Conservation (phyloP, 177 flowering plant genomes). For the Vitis hybrid region DNA sequence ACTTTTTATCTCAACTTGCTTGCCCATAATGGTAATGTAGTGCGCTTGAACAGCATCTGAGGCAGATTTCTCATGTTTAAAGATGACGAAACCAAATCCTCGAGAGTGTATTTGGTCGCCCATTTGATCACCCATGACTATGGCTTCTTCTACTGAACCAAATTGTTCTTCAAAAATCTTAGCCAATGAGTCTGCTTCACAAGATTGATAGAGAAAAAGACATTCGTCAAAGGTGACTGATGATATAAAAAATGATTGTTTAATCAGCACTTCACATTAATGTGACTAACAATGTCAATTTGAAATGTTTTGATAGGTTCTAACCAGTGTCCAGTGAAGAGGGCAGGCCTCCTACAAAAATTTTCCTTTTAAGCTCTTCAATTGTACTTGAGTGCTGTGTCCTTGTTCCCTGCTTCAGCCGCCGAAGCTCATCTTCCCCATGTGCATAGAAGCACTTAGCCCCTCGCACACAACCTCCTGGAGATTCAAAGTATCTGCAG, state of each 20-base stretch:
- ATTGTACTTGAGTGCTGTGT: conserved; percentile 3
- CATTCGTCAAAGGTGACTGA: not conserved
- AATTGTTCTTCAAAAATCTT: conserved; percentile 42
- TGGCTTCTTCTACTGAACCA: conserved; percentile 56
- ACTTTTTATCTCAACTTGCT: conserved; percentile 54
- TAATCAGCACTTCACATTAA: too few species aligned
- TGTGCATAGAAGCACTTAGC: conserved; percentile 41
- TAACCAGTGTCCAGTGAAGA: conserved; percentile 49
- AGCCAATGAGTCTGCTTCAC: conserved; percentile 35
- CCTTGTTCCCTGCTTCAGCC: conserved; percentile 15
- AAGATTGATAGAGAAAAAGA: conserved; percentile 1
- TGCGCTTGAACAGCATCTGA: conserved; percentile 48
- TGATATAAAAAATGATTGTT: not conserved
- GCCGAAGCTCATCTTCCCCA: conserved; percentile 30
- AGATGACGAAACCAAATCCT: conserved; percentile 61
- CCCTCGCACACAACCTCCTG: conserved; percentile 50
- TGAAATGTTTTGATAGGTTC: conserved; percentile 8
- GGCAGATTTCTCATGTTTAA: conserved; percentile 44
- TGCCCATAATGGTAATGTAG: conserved; percentile 40
- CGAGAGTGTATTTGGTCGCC: conserved; percentile 37
- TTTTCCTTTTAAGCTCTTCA: conserved; percentile 29
- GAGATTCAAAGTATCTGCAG: conserved; percentile 44
- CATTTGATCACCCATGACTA: conserved; percentile 27
- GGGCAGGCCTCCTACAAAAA: conserved; percentile 64
- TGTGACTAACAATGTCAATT: not conserved